Evolutionary conservation across 306 rosid species (phyloP), one percentile per base, ranked within the genome.

Genomic region (Cicer chorassanicum): DNA sequence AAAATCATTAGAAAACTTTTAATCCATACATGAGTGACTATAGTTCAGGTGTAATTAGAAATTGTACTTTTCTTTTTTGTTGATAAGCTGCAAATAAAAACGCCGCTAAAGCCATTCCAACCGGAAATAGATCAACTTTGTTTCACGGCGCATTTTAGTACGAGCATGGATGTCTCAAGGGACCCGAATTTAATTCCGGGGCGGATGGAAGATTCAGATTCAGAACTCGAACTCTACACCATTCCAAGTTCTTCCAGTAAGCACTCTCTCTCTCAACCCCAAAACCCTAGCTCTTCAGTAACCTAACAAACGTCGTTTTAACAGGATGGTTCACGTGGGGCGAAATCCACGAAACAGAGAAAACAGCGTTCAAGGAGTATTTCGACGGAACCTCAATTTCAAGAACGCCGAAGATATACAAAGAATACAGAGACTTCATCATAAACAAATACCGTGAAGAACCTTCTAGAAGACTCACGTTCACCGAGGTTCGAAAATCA

Each of bases 261-360:
- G 88, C 83, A 6, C 29, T 54, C 41, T 74, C 24, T 56, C 2
- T 24, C 71, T 21, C 5, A 6, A 18, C 19, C 75, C 7, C 0
- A 36, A 78, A 83, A 68, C 85, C 82, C 78, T 78, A 81, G 24
- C 68, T 51, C 18, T 64, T 43, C 8, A 12, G 39, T 8, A 4
- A 9, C 14, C 71, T 61, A 72, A 76, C 12, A 50, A 21, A 6
- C n/a, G n/a, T 65, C 68, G 77, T 74, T 78, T 45, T 79, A 24
- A 2, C 81, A 94, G 99, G 89, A 78, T 94, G 99, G 99, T 94
- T 94, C 78, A 48, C 77, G 80, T 94, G 99, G 99, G 97, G 90
- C 62, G 95, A 90, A 60, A 92, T 94, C 61, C 97, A 94, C 71
- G 95, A 85, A 74, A 94, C 83, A 0, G 99, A 94, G 89, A 78